A percentile compares a stretch with the other conserved stretches of the same genome.
Evolutionary conservation across 129 eudicot genomes (phyloP).

Genomic region (Artemisia tridentata): DNA sequence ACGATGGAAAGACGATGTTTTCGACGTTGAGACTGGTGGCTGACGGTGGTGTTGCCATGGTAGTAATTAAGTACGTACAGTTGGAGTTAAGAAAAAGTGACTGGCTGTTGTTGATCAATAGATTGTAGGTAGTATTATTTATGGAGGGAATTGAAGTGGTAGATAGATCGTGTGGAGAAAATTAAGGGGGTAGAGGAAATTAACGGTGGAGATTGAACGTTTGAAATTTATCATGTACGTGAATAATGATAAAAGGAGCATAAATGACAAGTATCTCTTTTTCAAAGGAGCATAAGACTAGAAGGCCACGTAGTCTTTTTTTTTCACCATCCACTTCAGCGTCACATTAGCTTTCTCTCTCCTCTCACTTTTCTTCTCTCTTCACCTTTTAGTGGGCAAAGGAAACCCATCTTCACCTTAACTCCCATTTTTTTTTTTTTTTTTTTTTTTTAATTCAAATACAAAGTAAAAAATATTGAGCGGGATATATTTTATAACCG

Average conservation of each 20-base stretch:
- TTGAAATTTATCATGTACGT: background rate
- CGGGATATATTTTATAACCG: too few relatives aligned
- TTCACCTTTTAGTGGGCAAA: too few relatives aligned
- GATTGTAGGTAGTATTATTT: background rate
- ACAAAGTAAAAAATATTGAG: too few relatives aligned
- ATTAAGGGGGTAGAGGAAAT: background rate
- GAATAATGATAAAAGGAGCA: background rate
- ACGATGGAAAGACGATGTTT: slow-evolving; percentile 54
- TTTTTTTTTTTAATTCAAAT: too few relatives aligned
- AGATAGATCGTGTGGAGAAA: slow-evolving; percentile 33
- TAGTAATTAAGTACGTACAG: background rate
- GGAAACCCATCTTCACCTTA: too few relatives aligned
- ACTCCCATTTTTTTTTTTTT: too few relatives aligned
- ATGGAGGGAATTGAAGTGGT: slow-evolving; percentile 14
- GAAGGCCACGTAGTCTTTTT: too few relatives aligned
- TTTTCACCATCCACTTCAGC: too few relatives aligned
- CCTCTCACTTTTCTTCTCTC: too few relatives aligned
- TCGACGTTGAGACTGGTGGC: slow-evolving; percentile 56
- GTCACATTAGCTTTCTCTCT: too few relatives aligned
- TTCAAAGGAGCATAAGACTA: too few relatives aligned
- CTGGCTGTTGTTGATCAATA: background rate
- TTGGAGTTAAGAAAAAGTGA: background rate
- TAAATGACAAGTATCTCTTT: background rate
- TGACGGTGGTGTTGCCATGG: slow-evolving; percentile 43
- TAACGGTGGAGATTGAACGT: slow-evolving; percentile 15